Conservation (phyloP, 768 basidiomycete genomes). For the Amyloporia xantha region DNA sequence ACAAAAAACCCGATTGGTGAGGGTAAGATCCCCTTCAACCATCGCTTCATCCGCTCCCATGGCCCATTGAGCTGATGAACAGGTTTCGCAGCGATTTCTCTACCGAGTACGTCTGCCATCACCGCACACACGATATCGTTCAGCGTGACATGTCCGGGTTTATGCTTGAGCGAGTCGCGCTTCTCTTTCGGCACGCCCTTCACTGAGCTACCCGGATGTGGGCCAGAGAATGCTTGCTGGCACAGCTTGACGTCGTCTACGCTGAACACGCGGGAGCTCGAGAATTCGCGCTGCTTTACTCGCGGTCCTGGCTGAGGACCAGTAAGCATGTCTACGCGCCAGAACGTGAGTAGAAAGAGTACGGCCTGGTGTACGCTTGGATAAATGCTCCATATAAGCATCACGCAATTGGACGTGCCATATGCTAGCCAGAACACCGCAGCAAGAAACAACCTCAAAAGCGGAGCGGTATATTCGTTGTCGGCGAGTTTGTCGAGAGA, state of each 20-base stretch:
- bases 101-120: slow-evolving; percentile 17
- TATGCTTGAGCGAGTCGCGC: slow-evolving; percentile 8
- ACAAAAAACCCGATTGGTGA: slow-evolving; percentile 19
- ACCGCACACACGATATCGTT: slow-evolving; percentile 21
- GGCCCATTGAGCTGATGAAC: not conserved
- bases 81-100: slow-evolving; percentile 9
- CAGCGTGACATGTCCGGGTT: slow-evolving; percentile 16
- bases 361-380: slow-evolving; percentile 9
- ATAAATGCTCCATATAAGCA: slow-evolving; percentile 14
- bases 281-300: slow-evolving; percentile 10
- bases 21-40: slow-evolving; percentile 9
- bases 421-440: slow-evolving; percentile 13
- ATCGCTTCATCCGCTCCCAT: slow-evolving; percentile 5
- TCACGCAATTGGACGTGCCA: slow-evolving; percentile 2
- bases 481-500: slow-evolving; percentile 12
- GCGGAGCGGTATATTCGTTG: slow-evolving; percentile 6
- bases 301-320: slow-evolving; percentile 8
- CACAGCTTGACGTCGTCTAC: slow-evolving; percentile 17
- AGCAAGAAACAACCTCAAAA: slow-evolving; percentile 12
- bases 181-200: slow-evolving; percentile 13
- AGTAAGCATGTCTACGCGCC: slow-evolving; percentile 21
- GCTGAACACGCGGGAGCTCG: slow-evolving; percentile 16
- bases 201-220: slow-evolving; percentile 11
- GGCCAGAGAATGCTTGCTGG: slow-evolving; percentile 20
- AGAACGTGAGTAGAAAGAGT: slow-evolving; percentile 16